Evolutionary conservation across 805 yeast species (phyloP).

Genomic region (Naumovozyma baii): DNA sequence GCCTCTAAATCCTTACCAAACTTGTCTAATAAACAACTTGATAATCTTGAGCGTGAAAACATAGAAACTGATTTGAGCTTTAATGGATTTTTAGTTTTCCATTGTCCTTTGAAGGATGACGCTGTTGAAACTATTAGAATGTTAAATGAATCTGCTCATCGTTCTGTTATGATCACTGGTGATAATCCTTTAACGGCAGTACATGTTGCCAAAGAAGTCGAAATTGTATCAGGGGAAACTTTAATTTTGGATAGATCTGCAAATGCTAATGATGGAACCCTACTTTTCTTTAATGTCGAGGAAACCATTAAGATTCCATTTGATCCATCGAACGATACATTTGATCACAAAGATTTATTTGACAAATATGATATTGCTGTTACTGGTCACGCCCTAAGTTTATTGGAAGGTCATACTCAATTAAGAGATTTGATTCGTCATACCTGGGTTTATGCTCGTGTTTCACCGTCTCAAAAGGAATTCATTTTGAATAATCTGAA

Average conservation of each 20-base stretch:
- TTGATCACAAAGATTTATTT: slow-evolving; percentile 39
- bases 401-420: slow-evolving; percentile 57
- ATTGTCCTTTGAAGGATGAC: slow-evolving; percentile 90
- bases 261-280: slow-evolving; percentile 40
- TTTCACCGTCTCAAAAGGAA: slow-evolving; percentile 93
- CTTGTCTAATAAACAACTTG: slow-evolving; percentile 40
- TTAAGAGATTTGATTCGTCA: slow-evolving; percentile 66
- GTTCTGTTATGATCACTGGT: slow-evolving; percentile 97
- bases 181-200: slow-evolving; percentile 97
- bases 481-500: slow-evolving; percentile 75
- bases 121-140: slow-evolving; percentile 83
- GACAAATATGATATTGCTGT: slow-evolving; percentile 74
- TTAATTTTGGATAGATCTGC: slow-evolving; percentile 82
- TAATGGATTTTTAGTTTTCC: slow-evolving; percentile 93
- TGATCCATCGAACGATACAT: slow-evolving; percentile 39
- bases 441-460: slow-evolving; percentile 97
- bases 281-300: slow-evolving; percentile 78
- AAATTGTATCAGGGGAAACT: slow-evolving; percentile 72
- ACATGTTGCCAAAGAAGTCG: slow-evolving; percentile 92
- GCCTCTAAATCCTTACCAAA: slow-evolving; percentile 69
- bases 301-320: slow-evolving; percentile 66
- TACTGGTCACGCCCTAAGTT: slow-evolving; percentile 80
- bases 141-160: slow-evolving; percentile 91
- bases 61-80: slow-evolving; percentile 68
- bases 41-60: slow-evolving; percentile 58